Conservation (phyloP, 306 rosid genomes). For the Vigna mungo region DNA sequence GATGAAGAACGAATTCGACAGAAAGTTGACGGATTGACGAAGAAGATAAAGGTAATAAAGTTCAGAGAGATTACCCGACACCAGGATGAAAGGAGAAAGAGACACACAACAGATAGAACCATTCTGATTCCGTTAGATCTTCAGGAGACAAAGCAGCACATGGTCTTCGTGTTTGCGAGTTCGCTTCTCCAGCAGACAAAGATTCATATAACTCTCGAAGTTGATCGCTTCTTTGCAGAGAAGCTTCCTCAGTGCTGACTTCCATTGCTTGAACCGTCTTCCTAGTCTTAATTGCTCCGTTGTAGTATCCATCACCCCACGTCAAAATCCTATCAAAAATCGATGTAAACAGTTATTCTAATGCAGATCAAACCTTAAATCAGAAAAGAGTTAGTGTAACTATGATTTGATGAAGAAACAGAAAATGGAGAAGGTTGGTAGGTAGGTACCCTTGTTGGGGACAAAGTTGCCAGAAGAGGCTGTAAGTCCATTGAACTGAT, state of each 20-base stretch:
- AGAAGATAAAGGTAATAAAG: not conserved
- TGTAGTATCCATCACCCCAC: conserved; percentile 82
- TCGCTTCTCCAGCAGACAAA: conserved; percentile 58
- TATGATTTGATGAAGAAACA: not conserved
- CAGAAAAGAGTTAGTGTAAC: too few relatives aligned
- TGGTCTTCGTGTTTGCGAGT: conserved; percentile 63
- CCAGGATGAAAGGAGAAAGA: conserved; percentile 75
- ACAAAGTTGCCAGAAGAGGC: conserved; percentile 74
- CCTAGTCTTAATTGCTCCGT: conserved; percentile 76
- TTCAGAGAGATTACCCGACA: conserved; percentile 50
- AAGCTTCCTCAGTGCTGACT: conserved; percentile 56
- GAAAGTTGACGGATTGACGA: not conserved
- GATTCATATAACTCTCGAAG: conserved; percentile 76
- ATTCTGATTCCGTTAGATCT: conserved; percentile 78
- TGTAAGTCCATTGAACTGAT: conserved; percentile 81
- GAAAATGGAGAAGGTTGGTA: too few relatives aligned
- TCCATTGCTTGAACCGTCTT: conserved; percentile 75
- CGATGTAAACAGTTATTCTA: too few relatives aligned
- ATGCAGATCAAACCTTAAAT: too few relatives aligned
- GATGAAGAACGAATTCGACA: not conserved
- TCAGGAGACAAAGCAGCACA: conserved; percentile 79
- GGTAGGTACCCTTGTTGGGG: conserved; percentile 63
- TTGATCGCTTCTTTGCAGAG: conserved; percentile 75
- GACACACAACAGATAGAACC: conserved; percentile 85
- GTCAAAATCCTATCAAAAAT: conserved; percentile 56